Base-by-base conservation (phyloP, 495 filamentous ascomycete species). In the Gamarada debralockiae region DNA sequence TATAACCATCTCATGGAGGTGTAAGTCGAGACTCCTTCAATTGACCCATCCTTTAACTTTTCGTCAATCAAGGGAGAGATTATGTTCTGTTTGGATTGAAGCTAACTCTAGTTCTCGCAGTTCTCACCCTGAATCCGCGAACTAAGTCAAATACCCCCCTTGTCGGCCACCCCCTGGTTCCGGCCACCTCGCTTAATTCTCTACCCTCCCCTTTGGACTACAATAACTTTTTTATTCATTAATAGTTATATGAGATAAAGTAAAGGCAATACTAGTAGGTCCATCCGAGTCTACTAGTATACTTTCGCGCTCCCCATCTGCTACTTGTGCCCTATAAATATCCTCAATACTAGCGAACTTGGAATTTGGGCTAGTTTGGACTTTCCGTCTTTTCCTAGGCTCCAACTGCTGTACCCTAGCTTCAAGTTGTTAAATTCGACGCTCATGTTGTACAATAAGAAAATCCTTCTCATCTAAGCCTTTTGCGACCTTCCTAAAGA, bases 1-100 rank as follows among this genome's bases (percentile, higher is more conserved):
- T 65, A 78, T 59, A 73, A 77, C n/a, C 68, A 71, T 27, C 65
- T 81, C 3, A 79, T 79, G 73, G 65, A 74, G 43, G 62, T 81
- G 42, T 72, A 66, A 60, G 61, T 68, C 14, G 37, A 14, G 18
- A 39, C 14, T 7, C 6, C 37, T 39, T 39, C 37, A 7, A 7
- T 39, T n/a, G 37, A n/a, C n/a, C 37, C 37, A 20, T 15, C 18
- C 6, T n/a, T 20, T n/a, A n/a, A n/a, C 31, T 8, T 34, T 34
- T 34, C 8, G 31, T 8, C 31, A 8, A 34, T 34, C 8, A 34
- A 40, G 37, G 20, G 15, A n/a, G 37, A 6, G 14, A 17, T n/a
- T n/a, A 40, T n/a, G 8, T n/a, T 34, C 31, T 34, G n/a, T n/a
- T 8, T 8, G n/a, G 31, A n/a, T 8, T n/a, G 8, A 8, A 34